These are phyloP conservation scores for Verticillium zaregamsianum DNA, from an alignment of 2,329 filamentous ascomycete genomes.

Conservation along the genomic window DNA sequence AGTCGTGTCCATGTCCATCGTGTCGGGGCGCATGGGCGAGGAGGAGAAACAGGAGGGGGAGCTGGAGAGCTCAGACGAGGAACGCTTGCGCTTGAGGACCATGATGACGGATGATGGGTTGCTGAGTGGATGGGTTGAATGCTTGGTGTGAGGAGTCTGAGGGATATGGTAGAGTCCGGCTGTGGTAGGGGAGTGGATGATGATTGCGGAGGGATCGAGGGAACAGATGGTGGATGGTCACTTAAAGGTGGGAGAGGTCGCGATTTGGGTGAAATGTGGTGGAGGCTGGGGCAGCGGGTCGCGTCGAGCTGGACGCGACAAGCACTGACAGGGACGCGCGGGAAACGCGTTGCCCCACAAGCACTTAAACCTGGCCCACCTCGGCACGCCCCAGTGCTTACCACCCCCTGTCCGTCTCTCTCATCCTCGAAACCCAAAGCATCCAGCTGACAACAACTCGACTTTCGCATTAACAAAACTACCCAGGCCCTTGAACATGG, in stretches of 20 bases:
- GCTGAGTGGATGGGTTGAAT: background rate
- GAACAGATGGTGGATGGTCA: background rate
- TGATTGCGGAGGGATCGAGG: background rate
- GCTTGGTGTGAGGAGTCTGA: background rate
- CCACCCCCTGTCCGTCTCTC: background rate
- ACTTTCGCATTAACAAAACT: too few species aligned
- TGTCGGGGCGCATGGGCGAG: constrained; percentile 28
- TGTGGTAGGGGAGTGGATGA: background rate
- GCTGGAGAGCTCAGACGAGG: constrained; percentile 51
- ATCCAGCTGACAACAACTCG: too few species aligned
- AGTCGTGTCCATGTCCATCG: constrained; percentile 26
- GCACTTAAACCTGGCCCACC: background rate
- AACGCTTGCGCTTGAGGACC: constrained; percentile 61
- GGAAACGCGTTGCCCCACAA: background rate
- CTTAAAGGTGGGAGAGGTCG: background rate
- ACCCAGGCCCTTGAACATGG: background rate
- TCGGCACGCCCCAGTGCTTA: background rate
- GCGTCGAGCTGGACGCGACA: background rate
- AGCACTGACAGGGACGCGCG: background rate
- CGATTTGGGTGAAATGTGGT: constrained; percentile 13
- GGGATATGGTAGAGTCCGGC: background rate
- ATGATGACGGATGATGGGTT: constrained; percentile 25
- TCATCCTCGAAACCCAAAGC: too few species aligned
- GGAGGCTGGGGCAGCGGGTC: constrained; percentile 17
- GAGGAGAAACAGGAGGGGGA: constrained; percentile 38